A percentile compares a stretch with the other conserved stretches of the same genome.
Evolutionary conservation across 2,329 filamentous ascomycete genomes (phyloP).

Genomic region (Trichoderma cornu-damae): DNA sequence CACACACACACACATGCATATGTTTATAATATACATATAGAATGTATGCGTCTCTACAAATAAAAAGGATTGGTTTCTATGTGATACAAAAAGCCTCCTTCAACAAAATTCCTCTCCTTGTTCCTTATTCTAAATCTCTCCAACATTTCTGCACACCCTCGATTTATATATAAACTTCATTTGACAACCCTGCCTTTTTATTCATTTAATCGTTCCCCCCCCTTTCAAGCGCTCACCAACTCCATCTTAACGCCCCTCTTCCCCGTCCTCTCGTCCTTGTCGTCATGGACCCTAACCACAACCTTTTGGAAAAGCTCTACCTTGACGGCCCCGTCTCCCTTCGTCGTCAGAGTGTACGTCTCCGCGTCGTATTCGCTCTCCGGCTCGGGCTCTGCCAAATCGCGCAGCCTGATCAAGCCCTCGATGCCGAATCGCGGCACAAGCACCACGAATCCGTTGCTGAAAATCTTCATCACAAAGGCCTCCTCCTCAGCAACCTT

Average conservation of each 20-base stretch:
- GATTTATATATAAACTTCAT: no score
- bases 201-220: neutral
- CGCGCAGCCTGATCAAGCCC: slow-evolving; percentile 77
- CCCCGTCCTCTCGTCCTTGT: slow-evolving; percentile 91
- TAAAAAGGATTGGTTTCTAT: neutral
- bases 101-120: neutral
- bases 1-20: slow-evolving; percentile 23
- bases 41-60: neutral
- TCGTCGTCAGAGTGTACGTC: slow-evolving; percentile 67
- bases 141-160: neutral
- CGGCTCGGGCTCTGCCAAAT: slow-evolving; percentile 72
- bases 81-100: neutral
- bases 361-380: slow-evolving; percentile 81
- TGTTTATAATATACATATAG: slow-evolving; percentile 25
- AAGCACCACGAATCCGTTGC: slow-evolving; percentile 94
- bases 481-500: slow-evolving; percentile 75
- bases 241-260: slow-evolving; percentile 86
- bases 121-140: neutral
- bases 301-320: slow-evolving; percentile 93
- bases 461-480: slow-evolving; percentile 95
- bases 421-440: slow-evolving; percentile 96
- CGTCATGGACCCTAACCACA: slow-evolving; percentile 79
- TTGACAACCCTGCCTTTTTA: no score
- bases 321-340: slow-evolving; percentile 49
- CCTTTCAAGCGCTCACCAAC: slow-evolving; percentile 41